Percentiles rank a stretch among this genome's conserved stretches.
These are phyloP conservation scores for Kuraishia capsulata DNA, from an alignment of 805 yeast species.

Conservation along the genomic window DNA sequence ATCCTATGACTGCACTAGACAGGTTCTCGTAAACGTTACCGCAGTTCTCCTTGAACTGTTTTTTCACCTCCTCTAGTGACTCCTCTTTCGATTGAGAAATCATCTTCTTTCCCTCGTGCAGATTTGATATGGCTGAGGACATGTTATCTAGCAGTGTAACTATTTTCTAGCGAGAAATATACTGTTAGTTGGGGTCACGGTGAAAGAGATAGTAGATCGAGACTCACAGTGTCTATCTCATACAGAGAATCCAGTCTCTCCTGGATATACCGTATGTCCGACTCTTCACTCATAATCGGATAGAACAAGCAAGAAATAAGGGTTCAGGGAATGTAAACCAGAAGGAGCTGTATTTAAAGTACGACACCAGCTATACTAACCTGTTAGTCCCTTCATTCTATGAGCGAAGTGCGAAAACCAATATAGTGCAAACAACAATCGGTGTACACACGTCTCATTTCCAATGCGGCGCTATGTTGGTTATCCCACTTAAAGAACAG, in stretches of 20 bases:
- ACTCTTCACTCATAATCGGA: background rate
- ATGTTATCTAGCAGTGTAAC: constrained; percentile 42
- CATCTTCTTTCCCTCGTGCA: constrained; percentile 22
- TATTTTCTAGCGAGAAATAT: constrained; percentile 28
- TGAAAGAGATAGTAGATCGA: no score
- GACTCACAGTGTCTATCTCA: constrained; percentile 33
- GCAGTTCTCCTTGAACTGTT: constrained; percentile 33
- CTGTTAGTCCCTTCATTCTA: no score
- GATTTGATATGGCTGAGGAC: constrained; percentile 34
- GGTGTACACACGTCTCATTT: no score
- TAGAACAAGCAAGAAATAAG: no score
- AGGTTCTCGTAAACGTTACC: constrained; percentile 42
- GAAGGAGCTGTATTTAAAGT: no score
- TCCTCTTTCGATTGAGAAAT: constrained; percentile 8
- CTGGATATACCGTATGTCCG: constrained; percentile 25
- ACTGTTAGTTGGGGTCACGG: no score
- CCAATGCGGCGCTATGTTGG: no score
- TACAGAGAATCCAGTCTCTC: constrained; percentile 42
- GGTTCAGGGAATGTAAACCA: no score
- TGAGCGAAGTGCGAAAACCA: no score
- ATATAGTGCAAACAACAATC: no score
- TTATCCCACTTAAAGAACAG: no score
- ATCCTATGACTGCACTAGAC: constrained; percentile 46
- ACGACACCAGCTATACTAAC: no score
- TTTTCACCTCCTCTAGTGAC: constrained; percentile 18